A percentile compares a stretch with the other conserved stretches of the same genome.
These are phyloP conservation scores for Pleurotus pulmonarius DNA, from an alignment of 768 basidiomycete genomes.

Conservation along the genomic window DNA sequence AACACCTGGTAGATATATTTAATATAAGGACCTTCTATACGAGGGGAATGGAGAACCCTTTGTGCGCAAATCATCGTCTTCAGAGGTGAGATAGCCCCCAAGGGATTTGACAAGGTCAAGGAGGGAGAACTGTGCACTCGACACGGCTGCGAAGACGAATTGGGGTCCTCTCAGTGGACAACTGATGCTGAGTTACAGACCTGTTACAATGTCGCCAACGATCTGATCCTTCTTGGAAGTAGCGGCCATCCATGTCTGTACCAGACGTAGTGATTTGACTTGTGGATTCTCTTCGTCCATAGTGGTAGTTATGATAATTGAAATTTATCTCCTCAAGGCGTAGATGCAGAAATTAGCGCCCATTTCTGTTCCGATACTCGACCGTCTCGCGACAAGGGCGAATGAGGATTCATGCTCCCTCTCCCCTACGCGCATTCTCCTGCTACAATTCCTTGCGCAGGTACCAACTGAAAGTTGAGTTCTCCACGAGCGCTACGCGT, in stretches of 20 bases:
- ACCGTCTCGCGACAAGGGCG: not conserved
- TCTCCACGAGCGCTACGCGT: conserved; percentile 24
- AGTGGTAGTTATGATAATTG: not conserved
- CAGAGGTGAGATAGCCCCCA: conserved; percentile 84
- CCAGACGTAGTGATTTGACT: conserved; percentile 34
- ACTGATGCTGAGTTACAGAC: conserved; percentile 31
- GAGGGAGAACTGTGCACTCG: conserved; percentile 53
- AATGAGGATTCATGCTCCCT: conserved; percentile 5
- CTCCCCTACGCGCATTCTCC: conserved; percentile 18
- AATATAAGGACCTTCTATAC: conserved; percentile 2
- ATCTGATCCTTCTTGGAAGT: conserved; percentile 54
- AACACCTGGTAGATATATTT: conserved; percentile 55
- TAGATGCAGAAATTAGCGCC: not conserved
- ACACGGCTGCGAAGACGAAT: conserved; percentile 31
- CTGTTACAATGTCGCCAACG: conserved; percentile 53
- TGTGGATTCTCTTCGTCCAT: conserved; percentile 1
- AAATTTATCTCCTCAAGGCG: not conserved
- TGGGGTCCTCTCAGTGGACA: no score
- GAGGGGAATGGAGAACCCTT: conserved; percentile 54
- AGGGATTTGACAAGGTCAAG: conserved; percentile 82
- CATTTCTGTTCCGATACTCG: not conserved
- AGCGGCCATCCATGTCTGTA: conserved; percentile 67
- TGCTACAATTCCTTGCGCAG: conserved; percentile 38
- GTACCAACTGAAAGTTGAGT: not conserved
- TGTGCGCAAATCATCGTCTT: conserved; percentile 71